Evolutionary conservation across 257 asterid genomes (phyloP), one percentile per base, ranked within the genome.

Genomic region (Solanum pimpinellifolium): DNA sequence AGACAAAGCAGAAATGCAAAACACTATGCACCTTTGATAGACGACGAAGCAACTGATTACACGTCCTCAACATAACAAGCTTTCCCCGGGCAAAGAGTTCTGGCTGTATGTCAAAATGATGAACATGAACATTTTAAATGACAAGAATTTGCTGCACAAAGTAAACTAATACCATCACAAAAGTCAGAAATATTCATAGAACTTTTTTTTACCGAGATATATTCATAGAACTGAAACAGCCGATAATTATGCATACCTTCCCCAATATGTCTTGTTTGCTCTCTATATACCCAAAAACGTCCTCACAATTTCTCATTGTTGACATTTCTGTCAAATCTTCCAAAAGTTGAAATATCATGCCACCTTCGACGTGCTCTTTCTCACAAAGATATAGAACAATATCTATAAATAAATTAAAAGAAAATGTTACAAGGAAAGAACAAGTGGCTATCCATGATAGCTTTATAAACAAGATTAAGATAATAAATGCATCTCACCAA

Each of bases 251-350:
- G 35, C 66, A 84, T 86, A 92, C 99, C 99, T 95, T 97, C 90
- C 99, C 99, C 89, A 97, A 92, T 92, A 94, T 93, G 89, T 97
- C 99, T 92, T 95, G 99, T 89, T 95, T 97, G 86, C 98, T 94
- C 92, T 97, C 99, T 35, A 97, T 97, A 69, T 94, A 97, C 2
- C 98, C 98, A 90, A 97, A 97, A 75, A 95, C 88, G 88, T 96
- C 99, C 92, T 97, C 92, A 91, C 99, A 97, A 86, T 95, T 97
- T 92, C 95, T 94, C 99, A 97, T 97, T 39, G 99, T 97, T 68
- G 99, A 97, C 99, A 97, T 95, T 91, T 97, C 99, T 73, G 98
- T 97, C 93, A 97, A 92, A 95, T 97, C 99, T 90, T 97, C 99
- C 90, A 97, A 88, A 86, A 97, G 98, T 93, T 95, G 99, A 91